Conservation (phyloP, 192 early-diverging fungal genomes). For the Mortierella claussenii region DNA sequence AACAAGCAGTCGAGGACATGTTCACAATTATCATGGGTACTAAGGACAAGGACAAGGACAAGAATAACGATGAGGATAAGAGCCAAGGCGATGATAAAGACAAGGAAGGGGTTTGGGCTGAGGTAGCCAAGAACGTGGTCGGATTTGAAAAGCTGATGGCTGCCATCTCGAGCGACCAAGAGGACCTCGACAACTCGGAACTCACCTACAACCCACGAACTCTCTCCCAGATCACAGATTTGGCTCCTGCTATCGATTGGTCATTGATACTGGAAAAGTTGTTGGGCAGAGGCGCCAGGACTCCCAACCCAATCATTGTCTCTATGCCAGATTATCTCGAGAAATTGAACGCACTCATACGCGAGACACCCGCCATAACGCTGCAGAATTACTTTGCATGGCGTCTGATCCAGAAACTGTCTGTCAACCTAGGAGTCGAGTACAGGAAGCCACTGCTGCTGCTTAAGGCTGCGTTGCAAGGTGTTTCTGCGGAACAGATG, state of each 20-base stretch:
- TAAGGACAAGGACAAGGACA: slow-evolving; percentile 8
- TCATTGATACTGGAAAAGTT: slow-evolving; percentile 27
- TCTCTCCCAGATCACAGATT: slow-evolving; percentile 34
- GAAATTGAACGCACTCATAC: slow-evolving; percentile 52
- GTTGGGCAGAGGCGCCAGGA: slow-evolving; percentile 1
- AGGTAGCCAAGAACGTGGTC: slow-evolving; percentile 61
- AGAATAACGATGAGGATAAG: slow-evolving; percentile 1
- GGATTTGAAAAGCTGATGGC: slow-evolving; percentile 69
- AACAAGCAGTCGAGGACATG: slow-evolving; percentile 54
- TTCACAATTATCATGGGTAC: slow-evolving; percentile 49
- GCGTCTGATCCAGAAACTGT: slow-evolving; percentile 54
- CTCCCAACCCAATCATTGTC: slow-evolving; percentile 58
- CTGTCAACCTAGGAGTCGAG: slow-evolving; percentile 50
- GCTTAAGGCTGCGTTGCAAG: slow-evolving; percentile 52
- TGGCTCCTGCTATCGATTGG: slow-evolving; percentile 59
- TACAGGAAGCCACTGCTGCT: slow-evolving; percentile 52
- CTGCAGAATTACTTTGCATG: slow-evolving; percentile 66
- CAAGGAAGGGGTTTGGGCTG: slow-evolving; percentile 18
- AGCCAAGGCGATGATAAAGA: not conserved
- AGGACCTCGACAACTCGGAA: slow-evolving; percentile 62
- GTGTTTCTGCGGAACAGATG: slow-evolving; percentile 56
- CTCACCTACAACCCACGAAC: slow-evolving; percentile 60
- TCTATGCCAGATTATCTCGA: slow-evolving; percentile 58
- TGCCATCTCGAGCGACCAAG: slow-evolving; percentile 55
- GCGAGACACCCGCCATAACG: slow-evolving; percentile 41